A percentile compares a stretch with the other conserved stretches of the same genome.
phyloP scores from a whole-genome alignment of 2,329 filamentous ascomycete species.

The Ambrosiella xylebori region DNA sequence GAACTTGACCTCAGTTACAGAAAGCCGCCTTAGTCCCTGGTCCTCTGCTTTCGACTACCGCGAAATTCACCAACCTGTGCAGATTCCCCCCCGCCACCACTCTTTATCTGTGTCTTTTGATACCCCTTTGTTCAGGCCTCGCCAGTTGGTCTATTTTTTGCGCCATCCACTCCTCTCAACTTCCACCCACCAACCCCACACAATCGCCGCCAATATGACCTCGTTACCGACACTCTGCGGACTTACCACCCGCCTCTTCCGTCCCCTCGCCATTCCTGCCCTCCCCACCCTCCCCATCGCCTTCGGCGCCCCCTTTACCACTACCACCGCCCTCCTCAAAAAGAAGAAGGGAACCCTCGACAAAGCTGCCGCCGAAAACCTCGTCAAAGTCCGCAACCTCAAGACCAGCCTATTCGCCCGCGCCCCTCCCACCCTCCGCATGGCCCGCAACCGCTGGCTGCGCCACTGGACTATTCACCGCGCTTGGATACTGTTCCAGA shows the following conservation, averaged over 20 bases:
- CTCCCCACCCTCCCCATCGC: neutral
- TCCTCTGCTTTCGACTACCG: neutral
- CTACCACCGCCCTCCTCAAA: slow-evolving; percentile 19
- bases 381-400: slow-evolving; percentile 24
- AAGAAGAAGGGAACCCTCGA: slow-evolving; percentile 17
- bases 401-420: slow-evolving; percentile 31
- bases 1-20: neutral
- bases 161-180: neutral
- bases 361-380: slow-evolving; percentile 16
- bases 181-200: neutral
- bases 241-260: slow-evolving; percentile 6
- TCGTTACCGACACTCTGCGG: slow-evolving; percentile 9
- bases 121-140: too few species aligned
- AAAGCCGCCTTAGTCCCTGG: neutral
- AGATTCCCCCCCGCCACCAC: neutral
- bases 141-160: neutral
- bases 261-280: slow-evolving; percentile 1
- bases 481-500: slow-evolving; percentile 70
- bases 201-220: slow-evolving; percentile 1
- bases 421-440: slow-evolving; percentile 57
- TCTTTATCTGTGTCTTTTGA: too few species aligned
- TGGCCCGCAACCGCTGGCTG: slow-evolving; percentile 71
- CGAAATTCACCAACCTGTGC: neutral
- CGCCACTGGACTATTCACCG: slow-evolving; percentile 99
- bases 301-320: neutral